A percentile compares a stretch with the other conserved stretches of the same genome.
Conservation (phyloP, 2,329 filamentous ascomycete genomes). For the Curvularia hawaiiensis region DNA sequence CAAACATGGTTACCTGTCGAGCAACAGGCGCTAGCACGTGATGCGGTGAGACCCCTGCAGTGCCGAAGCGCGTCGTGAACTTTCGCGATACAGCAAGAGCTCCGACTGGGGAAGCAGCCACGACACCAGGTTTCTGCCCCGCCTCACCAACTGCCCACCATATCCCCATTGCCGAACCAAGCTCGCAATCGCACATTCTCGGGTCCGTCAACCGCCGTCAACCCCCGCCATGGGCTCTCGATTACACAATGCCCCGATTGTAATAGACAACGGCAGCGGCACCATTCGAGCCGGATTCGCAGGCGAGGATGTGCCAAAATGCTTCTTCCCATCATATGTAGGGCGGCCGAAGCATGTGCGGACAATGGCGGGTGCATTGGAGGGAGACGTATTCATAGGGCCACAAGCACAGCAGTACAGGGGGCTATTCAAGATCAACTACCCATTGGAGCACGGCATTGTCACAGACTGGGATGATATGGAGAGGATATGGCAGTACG, state of each 20-base stretch:
- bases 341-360: conserved; percentile 93
- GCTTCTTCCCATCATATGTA: conserved; percentile 96
- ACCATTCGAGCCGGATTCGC: conserved; percentile 97
- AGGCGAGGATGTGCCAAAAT: conserved; percentile 93
- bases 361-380: conserved; percentile 92
- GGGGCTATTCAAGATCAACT: conserved; percentile 92
- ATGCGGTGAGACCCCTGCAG: conserved; percentile 32
- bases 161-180: background rate
- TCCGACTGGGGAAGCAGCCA: conserved; percentile 31
- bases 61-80: conserved; percentile 37
- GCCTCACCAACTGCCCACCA: background rate
- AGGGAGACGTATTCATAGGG: conserved; percentile 97
- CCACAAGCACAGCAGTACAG: conserved; percentile 88
- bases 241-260: conserved; percentile 96
- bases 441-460: conserved; percentile 95
- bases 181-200: background rate
- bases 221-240: conserved; percentile 63
- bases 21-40: conserved; percentile 29
- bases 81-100: conserved; percentile 37
- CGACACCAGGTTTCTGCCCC: conserved; percentile 14
- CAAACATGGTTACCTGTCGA: background rate
- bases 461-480: conserved; percentile 99
- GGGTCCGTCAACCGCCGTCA: background rate
- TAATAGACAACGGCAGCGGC: conserved; percentile 98
- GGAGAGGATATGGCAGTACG: conserved; percentile 99